Evolutionary conservation across 306 rosid genomes (phyloP).

Genomic region (Biancaea sappan): DNA sequence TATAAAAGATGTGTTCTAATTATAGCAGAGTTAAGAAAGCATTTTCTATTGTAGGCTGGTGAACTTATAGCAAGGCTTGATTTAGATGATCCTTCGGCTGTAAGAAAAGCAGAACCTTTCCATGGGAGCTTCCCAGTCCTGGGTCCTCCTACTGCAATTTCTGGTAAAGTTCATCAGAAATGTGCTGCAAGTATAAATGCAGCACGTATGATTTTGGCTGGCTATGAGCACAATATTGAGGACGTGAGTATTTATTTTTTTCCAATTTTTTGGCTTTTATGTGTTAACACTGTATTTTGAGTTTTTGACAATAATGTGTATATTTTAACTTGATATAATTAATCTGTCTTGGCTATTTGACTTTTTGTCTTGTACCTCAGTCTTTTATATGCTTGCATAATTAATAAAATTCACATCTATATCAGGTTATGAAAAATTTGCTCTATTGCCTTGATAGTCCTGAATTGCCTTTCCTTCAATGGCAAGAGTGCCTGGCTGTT

Average conservation of each 20-base stretch:
- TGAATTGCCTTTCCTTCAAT: constrained; percentile 95
- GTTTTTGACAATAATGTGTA: background rate
- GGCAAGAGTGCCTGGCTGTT: constrained; percentile 99
- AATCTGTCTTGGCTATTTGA: background rate
- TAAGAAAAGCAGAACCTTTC: constrained; percentile 94
- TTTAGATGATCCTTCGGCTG: constrained; percentile 97
- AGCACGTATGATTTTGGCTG: constrained; percentile 93
- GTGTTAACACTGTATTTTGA: constrained; percentile 9
- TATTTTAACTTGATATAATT: background rate
- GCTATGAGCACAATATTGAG: constrained; percentile 92
- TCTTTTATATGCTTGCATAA: constrained; percentile 22
- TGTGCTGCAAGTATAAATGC: constrained; percentile 92
- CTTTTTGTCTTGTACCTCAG: constrained; percentile 16
- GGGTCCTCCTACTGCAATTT: constrained; percentile 93
- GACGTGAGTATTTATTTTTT: constrained; percentile 83
- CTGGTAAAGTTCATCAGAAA: constrained; percentile 97
- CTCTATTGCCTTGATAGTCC: constrained; percentile 98
- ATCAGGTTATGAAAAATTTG: constrained; percentile 89
- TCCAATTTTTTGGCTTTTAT: constrained; percentile 2
- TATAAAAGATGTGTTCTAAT: constrained; percentile 8
- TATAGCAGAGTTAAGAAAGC: constrained; percentile 17
- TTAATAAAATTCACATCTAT: constrained; percentile 38
- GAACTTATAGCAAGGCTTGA: constrained; percentile 96
- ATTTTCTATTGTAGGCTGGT: constrained; percentile 69
- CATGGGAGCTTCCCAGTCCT: constrained; percentile 82